Percentiles rank a stretch among this genome's conserved stretches.
Evolutionary conservation across 129 eudicot species (phyloP).

Genomic region (Pseudognaphalium luteoalbum): DNA sequence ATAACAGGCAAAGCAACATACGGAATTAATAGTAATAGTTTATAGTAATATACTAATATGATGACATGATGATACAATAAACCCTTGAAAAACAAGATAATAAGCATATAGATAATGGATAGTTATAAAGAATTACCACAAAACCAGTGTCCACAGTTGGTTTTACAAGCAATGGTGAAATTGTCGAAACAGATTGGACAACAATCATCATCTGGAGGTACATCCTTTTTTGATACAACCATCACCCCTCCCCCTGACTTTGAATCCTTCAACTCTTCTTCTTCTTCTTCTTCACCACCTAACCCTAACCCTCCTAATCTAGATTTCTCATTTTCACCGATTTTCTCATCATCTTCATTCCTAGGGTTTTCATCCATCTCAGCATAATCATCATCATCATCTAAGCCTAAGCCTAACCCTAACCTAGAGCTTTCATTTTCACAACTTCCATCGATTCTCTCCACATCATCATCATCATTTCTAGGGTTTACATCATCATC

Average conservation of each 20-base stretch:
- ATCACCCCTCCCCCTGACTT: conserved; percentile 15
- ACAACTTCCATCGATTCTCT: conserved; percentile 7
- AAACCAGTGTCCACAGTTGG: conserved; percentile 69
- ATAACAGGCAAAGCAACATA: conserved; percentile 9
- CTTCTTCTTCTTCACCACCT: conserved; percentile 19
- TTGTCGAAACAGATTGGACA: conserved; percentile 59
- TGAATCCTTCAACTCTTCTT: conserved; percentile 1
- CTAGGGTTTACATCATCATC: conserved; percentile 26
- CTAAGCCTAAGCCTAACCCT: conserved; percentile 18
- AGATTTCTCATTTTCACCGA: conserved; percentile 6
- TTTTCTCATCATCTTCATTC: conserved; percentile 10
- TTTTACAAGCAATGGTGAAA: conserved; percentile 42
- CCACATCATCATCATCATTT: background rate
- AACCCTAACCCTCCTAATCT: conserved; percentile 17
- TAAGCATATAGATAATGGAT: background rate
- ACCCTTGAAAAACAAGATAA: conserved; percentile 21
- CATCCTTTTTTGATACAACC: conserved; percentile 27
- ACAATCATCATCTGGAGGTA: conserved; percentile 60
- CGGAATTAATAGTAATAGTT: background rate
- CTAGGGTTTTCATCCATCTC: background rate
- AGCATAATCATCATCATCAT: background rate
- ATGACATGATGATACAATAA: no score
- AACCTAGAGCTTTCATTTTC: conserved; percentile 21
- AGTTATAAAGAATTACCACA: conserved; percentile 36
- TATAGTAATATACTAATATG: background rate